Evolutionary conservation across 1,284 basidiomycete genomes (phyloP).

Genomic region (Pseudozyma hubeiensis): DNA sequence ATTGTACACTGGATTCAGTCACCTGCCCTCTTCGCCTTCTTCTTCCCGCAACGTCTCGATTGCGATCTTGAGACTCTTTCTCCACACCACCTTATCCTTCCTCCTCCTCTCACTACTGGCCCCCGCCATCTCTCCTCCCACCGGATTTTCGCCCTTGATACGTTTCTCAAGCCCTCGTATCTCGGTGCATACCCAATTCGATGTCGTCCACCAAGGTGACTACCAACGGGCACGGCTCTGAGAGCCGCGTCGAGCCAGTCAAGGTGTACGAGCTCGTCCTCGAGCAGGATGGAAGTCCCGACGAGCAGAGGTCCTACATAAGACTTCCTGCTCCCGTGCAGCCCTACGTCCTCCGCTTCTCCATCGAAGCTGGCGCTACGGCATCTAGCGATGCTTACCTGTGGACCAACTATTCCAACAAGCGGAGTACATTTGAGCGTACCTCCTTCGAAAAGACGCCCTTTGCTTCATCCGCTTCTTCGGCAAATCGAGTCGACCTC

Average conservation of each 20-base stretch:
- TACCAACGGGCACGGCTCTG: constrained; percentile 25
- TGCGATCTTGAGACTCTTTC: neutral
- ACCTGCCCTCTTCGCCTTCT: neutral
- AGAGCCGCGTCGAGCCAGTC: constrained; percentile 21
- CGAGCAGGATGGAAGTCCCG: constrained; percentile 61
- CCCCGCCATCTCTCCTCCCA: neutral
- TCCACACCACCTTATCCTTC: neutral
- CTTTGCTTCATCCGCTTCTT: constrained; percentile 28
- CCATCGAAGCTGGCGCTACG: constrained; percentile 54
- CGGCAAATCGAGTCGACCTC: constrained; percentile 48
- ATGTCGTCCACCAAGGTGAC: constrained; percentile 32
- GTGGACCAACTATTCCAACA: constrained; percentile 58
- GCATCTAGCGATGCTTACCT: constrained; percentile 54
- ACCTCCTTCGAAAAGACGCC: constrained; percentile 76
- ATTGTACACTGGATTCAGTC: neutral
- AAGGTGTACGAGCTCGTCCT: constrained; percentile 57
- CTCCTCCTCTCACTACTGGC: neutral
- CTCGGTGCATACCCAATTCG: constrained; percentile 9
- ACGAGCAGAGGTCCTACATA: constrained; percentile 52
- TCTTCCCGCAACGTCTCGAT: neutral
- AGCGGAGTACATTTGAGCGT: constrained; percentile 80
- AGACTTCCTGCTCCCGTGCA: constrained; percentile 56
- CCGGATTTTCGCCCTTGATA: neutral
- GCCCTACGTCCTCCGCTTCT: constrained; percentile 60
- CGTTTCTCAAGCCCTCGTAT: constrained; percentile 1